Base-by-base conservation (phyloP, 2,329 filamentous ascomycete genomes). In the Microdochium trichocladiopsis region DNA sequence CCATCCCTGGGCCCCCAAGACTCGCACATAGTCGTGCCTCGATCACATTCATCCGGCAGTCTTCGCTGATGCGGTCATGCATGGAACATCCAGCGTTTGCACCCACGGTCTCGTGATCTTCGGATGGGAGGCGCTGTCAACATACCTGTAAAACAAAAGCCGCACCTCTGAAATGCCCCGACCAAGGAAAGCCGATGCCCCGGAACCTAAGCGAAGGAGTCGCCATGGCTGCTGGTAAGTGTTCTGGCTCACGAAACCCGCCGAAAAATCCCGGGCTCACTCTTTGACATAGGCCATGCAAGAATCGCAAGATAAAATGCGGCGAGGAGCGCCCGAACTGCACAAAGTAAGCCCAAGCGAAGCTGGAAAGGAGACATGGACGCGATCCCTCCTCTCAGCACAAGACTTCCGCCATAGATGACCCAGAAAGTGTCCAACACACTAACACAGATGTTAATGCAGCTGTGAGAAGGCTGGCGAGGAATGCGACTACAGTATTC, bases 301-400 rank as follows among this genome's bases (percentile, higher is more conserved):
- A 92, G 72, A 79, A 80, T 57, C 80, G 87, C 55, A 93, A 88
- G 67, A 81, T 88, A 57, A 92, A 92, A 74, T 93, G 88, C 69
- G 88, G 86, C 56, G 89, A 93, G 67, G 84, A 88, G 63, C 86
- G 86, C 58, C 88, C 89, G 14, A 71, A 69, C 56, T 93, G 89
- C 68, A 62, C 78, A 49, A 91, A 90, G 74, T 77, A 71, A 45
- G 53, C 55, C 51, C 48, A 11, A n/a, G n/a, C n/a, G n/a, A n/a
- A n/a, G n/a, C n/a, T n/a, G n/a, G n/a, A n/a, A n/a, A n/a, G n/a
- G n/a, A n/a, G n/a, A n/a, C n/a, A n/a, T n/a, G n/a, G n/a, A n/a
- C n/a, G n/a, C n/a, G n/a, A n/a, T n/a, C n/a, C n/a, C n/a, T n/a
- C n/a, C n/a, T n/a, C n/a, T n/a, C n/a, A n/a, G n/a, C n/a, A n/a